phyloP scores from a whole-genome alignment of 139 green algal species.

The Chlorokybus atmophyticus region DNA sequence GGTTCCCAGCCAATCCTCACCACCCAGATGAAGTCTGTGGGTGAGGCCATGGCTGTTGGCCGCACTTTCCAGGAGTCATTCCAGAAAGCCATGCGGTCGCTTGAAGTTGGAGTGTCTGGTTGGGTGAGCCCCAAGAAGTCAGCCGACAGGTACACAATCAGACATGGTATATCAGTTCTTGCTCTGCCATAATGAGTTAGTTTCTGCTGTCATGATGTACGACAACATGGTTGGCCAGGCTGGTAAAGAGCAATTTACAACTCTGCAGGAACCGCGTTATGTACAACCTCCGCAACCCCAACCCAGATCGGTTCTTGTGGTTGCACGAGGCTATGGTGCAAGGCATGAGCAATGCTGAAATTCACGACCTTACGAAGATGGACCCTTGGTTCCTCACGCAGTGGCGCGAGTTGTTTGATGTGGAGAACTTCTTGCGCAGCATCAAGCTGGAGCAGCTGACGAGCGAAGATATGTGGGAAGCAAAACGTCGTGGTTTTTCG shows the following conservation, averaged over 20 bases:
- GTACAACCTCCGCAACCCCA: constrained; percentile 55
- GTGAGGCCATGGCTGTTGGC: constrained; percentile 96
- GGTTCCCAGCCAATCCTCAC: constrained; percentile 72
- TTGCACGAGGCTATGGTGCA: constrained; percentile 72
- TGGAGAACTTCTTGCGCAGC: constrained; percentile 63
- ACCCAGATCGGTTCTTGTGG: constrained; percentile 45
- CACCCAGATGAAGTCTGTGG: constrained; percentile 77
- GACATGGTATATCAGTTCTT: too few species aligned
- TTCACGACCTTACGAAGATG: constrained; percentile 78
- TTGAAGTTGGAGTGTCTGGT: constrained; percentile 60
- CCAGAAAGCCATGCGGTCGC: constrained; percentile 87
- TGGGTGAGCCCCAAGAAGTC: constrained; percentile 12
- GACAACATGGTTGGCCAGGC: not conserved
- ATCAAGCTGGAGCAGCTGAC: constrained; percentile 53
- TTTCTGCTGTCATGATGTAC: too few species aligned
- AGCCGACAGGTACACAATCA: too few species aligned
- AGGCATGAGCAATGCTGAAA: constrained; percentile 60
- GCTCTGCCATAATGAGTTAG: too few species aligned
- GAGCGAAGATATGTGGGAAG: constrained; percentile 47
- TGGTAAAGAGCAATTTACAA: too few species aligned
- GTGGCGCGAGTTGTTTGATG: constrained; percentile 48
- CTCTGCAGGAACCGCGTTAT: constrained; percentile 53
- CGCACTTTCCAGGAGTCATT: constrained; percentile 93
- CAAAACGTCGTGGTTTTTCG: constrained; percentile 73
- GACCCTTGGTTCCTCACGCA: constrained; percentile 94